Evolutionary conservation across 345 rosid species (phyloP).

Genomic region (Lumnitzera littorea): DNA sequence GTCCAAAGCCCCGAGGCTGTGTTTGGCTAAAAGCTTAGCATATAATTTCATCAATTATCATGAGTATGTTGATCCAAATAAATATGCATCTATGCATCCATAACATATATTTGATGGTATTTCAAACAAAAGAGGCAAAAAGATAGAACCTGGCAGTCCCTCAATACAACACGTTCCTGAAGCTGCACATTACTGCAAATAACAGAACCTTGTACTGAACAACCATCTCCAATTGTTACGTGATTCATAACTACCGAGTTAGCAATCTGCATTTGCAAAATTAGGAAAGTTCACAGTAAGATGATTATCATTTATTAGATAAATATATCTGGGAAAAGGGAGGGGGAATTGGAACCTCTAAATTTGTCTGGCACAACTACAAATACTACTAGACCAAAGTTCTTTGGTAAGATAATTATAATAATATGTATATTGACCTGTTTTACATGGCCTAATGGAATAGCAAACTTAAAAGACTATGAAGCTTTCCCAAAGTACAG

Average conservation of each 20-base stretch:
- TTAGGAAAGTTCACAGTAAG: not conserved
- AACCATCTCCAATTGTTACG: conserved; percentile 83
- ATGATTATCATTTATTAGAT: not conserved
- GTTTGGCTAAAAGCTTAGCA: not conserved
- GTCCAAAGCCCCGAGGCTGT: not conserved
- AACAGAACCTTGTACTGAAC: conserved; percentile 88
- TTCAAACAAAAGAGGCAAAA: not conserved
- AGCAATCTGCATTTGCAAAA: conserved; percentile 47
- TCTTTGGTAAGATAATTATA: too few species aligned
- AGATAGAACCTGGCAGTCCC: conserved; percentile 76
- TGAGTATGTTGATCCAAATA: too few species aligned
- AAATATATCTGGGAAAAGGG: not conserved
- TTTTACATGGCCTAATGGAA: too few species aligned
- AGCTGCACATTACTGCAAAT: conserved; percentile 88
- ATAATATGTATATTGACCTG: too few species aligned
- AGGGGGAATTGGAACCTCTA: not conserved
- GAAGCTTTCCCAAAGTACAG: too few species aligned
- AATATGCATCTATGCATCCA: not conserved
- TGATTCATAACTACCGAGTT: conserved; percentile 92
- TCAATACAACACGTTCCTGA: conserved; percentile 75
- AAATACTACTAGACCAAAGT: too few species aligned
- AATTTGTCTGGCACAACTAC: not conserved
- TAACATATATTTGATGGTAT: not conserved
- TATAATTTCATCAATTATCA: too few species aligned
- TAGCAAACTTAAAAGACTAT: too few species aligned